phyloP scores from a whole-genome alignment of 2,329 filamentous ascomycete genomes.

The Cladorrhinum sp. region DNA sequence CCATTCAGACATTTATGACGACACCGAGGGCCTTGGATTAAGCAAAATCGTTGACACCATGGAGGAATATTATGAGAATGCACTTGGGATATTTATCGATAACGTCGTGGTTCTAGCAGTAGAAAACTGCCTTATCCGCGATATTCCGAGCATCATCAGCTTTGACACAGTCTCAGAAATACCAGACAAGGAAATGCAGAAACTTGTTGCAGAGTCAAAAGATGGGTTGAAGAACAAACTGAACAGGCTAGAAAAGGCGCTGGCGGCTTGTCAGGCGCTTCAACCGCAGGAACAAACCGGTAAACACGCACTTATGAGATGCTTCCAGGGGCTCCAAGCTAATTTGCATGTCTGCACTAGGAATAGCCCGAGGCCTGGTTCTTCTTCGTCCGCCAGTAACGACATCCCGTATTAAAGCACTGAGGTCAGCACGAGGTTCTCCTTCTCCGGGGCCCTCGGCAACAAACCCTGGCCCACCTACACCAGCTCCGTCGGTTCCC shows the following conservation, averaged over 20 bases:
- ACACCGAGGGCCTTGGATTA: conserved; percentile 34
- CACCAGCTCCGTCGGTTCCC: neutral
- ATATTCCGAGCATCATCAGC: conserved; percentile 42
- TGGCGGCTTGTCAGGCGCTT: neutral
- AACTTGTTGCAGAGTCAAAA: conserved; percentile 34
- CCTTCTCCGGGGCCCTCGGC: neutral
- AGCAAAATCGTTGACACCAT: conserved; percentile 39
- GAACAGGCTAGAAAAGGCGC: neutral
- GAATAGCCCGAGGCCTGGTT: neutral
- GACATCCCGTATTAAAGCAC: neutral
- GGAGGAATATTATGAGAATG: conserved; percentile 33
- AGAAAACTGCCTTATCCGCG: conserved; percentile 46
- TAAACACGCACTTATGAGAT: neutral
- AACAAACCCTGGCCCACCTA: neutral
- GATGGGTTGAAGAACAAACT: neutral
- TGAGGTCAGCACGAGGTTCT: neutral
- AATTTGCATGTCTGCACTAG: neutral
- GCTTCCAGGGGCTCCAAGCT: neutral
- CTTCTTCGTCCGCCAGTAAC: neutral
- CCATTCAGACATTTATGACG: conserved; percentile 3
- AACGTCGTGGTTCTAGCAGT: conserved; percentile 47
- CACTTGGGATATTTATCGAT: conserved; percentile 44
- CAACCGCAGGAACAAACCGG: neutral
- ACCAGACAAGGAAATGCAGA: conserved; percentile 30
- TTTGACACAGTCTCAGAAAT: conserved; percentile 36